A percentile compares a stretch with the other conserved stretches of the same genome.
phyloP scores from a whole-genome alignment of 352 stramenopile species.

The Globisporangium nunn region DNA sequence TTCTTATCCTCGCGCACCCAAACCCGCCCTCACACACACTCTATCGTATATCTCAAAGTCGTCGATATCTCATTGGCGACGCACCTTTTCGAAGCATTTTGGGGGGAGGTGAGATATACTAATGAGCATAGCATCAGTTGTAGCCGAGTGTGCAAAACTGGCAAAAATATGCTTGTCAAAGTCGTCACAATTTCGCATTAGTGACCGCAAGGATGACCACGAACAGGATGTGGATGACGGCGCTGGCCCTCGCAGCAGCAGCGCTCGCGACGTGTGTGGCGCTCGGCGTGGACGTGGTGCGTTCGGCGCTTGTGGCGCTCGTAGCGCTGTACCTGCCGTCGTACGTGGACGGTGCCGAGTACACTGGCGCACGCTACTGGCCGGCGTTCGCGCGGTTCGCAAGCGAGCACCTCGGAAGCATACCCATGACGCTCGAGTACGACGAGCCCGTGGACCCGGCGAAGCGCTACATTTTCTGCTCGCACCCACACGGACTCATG shows the following conservation, averaged over 20 bases:
- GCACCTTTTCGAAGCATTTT: too few relatives aligned
- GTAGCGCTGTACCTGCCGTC: constrained; percentile 44
- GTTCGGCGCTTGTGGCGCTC: constrained; percentile 18
- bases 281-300: constrained; percentile 11
- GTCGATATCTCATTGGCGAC: too few relatives aligned
- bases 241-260: constrained; percentile 22
- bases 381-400: constrained; percentile 43
- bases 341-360: constrained; percentile 49
- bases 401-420: constrained; percentile 20
- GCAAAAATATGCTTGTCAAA: background rate
- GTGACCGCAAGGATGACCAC: constrained; percentile 10
- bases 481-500: constrained; percentile 67
- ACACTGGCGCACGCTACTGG: constrained; percentile 51
- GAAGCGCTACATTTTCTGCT: constrained; percentile 76
- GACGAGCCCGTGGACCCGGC: constrained; percentile 48
- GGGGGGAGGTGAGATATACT: too few relatives aligned
- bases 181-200: too few relatives aligned
- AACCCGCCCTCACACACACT: too few relatives aligned
- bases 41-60: too few relatives aligned
- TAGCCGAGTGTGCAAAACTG: too few relatives aligned
- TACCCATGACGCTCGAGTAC: constrained; percentile 60
- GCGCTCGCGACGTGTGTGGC: constrained; percentile 23
- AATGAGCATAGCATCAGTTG: too few relatives aligned
- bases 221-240: constrained; percentile 20
- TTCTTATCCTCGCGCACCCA: too few relatives aligned